A percentile compares a stretch with the other conserved stretches of the same genome.
phyloP scores from a whole-genome alignment of 1,139 yeast species.

The Sporopachydermia cereana region DNA sequence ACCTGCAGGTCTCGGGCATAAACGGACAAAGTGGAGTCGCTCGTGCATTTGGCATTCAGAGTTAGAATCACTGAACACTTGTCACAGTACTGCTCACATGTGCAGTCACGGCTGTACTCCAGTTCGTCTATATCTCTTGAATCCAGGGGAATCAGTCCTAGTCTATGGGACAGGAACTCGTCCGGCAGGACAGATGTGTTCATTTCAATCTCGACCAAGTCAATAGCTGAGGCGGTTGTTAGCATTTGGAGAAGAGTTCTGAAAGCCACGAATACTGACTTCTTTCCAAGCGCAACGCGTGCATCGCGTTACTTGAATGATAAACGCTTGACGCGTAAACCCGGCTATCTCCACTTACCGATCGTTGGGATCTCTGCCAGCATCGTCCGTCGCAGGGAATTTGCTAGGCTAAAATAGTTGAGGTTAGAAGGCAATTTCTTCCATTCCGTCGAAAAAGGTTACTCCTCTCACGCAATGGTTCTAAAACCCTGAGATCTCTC shows the following conservation, averaged over 20 bases:
- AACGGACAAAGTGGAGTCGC: constrained; percentile 80
- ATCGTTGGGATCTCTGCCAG: constrained; percentile 90
- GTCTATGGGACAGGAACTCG: constrained; percentile 86
- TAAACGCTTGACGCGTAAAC: too few species aligned
- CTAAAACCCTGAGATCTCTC: too few species aligned
- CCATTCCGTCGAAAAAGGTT: too few species aligned
- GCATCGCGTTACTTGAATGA: too few species aligned
- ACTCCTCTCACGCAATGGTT: too few species aligned
- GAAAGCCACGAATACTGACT: neutral
- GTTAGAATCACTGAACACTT: constrained; percentile 85
- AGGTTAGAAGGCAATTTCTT: too few species aligned
- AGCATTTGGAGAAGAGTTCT: neutral
- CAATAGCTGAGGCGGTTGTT: constrained; percentile 51
- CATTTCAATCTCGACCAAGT: constrained; percentile 85
- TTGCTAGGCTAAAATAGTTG: constrained; percentile 42
- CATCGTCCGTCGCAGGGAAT: constrained; percentile 84
- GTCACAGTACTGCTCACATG: constrained; percentile 95
- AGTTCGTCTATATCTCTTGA: constrained; percentile 73
- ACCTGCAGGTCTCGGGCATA: constrained; percentile 65
- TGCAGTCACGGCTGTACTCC: constrained; percentile 81
- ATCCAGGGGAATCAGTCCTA: constrained; percentile 83
- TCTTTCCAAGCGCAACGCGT: too few species aligned
- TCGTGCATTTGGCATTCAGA: constrained; percentile 77
- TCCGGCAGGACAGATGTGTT: constrained; percentile 95
- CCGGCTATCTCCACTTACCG: constrained; percentile 14